Evolutionary conservation across 306 rosid species (phyloP).

Genomic region (Fragaria ananassa): DNA sequence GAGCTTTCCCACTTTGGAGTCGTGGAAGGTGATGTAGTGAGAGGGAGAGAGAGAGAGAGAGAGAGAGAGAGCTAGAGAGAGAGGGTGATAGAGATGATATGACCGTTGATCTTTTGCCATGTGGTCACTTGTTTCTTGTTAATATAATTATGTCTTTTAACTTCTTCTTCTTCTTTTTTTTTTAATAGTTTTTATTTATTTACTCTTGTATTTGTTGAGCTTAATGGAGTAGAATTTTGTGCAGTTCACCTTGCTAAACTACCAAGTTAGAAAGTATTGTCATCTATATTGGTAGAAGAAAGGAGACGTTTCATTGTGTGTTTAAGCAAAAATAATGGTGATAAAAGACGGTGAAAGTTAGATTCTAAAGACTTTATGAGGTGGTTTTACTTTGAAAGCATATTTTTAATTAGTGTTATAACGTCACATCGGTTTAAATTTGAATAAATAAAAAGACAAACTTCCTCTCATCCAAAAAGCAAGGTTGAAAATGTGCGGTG

Average conservation of each 20-base stretch:
- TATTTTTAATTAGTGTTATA: too few species aligned
- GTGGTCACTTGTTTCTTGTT: not conserved
- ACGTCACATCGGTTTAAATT: too few species aligned
- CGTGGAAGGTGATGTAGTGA: constrained; percentile 72
- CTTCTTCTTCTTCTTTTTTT: not conserved
- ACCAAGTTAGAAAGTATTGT: too few species aligned
- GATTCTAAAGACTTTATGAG: too few species aligned
- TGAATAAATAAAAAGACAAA: too few species aligned
- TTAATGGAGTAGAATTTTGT: constrained; percentile 5
- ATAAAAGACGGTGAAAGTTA: too few species aligned
- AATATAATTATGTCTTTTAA: not conserved
- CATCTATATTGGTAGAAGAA: too few species aligned
- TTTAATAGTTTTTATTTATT: not conserved
- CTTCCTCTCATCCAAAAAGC: too few species aligned
- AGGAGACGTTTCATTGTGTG: not conserved
- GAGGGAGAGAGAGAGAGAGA: not conserved
- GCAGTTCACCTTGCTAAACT: not conserved
- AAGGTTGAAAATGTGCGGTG: too few species aligned
- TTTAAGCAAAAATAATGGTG: not conserved
- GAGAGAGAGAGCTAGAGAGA: not conserved
- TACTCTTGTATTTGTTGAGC: not conserved
- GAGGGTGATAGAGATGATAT: not conserved
- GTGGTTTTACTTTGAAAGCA: too few species aligned
- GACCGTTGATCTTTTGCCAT: constrained; percentile 4
- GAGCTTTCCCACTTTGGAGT: constrained; percentile 78